Evolutionary conservation across 176 grass and related monocot genomes (phyloP), one percentile per base, ranked within the genome.

Genomic region (Thalia dealbata): DNA sequence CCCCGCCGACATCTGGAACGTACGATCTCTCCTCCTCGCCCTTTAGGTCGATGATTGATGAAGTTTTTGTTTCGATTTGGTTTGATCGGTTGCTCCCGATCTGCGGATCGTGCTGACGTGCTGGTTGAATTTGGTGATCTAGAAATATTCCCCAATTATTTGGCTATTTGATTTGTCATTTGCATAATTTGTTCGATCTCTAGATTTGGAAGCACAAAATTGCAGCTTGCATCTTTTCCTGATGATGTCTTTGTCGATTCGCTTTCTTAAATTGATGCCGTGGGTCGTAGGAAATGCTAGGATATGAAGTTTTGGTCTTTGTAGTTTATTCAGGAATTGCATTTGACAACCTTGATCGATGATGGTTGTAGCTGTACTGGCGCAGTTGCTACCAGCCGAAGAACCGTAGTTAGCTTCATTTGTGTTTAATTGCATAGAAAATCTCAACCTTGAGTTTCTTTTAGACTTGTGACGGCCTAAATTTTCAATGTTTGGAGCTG

Each of bases 1-100:
- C 61, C 95, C 95, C 61, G 95, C 95, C 48, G 95, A 99, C 79
- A 99, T 99, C 63, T 99, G 95, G 95, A 93, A 83, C 76, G 95
- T 99, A 81, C 86, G 93, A 85, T 86, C 78, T 66, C 78, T 24
- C 63, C 8, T 46, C 28, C 22, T 54, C 54, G n/a, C 0, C 13
- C 61, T 83, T 74, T 19, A 59, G 59, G 41, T 38, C 48, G 18
- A 73, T 28, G 21, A 21, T 41, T 48, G 74, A 51, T 22, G 52
- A 24, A 24, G 11, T 79, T 73, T 38, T 32, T 72, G 25, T 19
- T 14, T 2, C 68, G 6, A 67, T 41, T 42, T 41, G 64, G 14
- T 67, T 6, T 12, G 38, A 67, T 67, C 16, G 16, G 64, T 67
- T 41, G 1, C 42, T 15, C 42, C 21, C 15, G 15, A 42, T 67